Conservation (phyloP, 176 grass and related monocot species). For the Carex myosuroides region DNA sequence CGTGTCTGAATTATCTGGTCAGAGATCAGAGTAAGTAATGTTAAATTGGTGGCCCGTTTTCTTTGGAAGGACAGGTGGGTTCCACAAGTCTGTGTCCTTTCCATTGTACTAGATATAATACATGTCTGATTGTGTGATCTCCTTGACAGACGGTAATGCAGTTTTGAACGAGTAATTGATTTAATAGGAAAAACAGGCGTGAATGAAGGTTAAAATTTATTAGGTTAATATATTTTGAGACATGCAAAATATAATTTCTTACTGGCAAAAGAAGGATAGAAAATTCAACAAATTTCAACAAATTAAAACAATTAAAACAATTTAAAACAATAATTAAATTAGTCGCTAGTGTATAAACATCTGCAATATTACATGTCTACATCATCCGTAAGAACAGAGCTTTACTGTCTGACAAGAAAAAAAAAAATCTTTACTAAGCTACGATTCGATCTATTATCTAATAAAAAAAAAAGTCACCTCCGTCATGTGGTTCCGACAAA, state of each 20-base stretch:
- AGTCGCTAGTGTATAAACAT: neutral
- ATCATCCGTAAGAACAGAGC: neutral
- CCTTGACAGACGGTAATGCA: neutral
- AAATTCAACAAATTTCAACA: neutral
- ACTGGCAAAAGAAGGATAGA: neutral
- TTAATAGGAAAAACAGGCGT: neutral
- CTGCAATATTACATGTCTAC: neutral
- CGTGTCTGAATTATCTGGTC: constrained; percentile 12
- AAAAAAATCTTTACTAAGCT: neutral
- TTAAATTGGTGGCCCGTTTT: neutral
- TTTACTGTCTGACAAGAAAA: neutral
- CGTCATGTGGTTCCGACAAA: neutral
- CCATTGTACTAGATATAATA: neutral
- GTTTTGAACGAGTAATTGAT: neutral
- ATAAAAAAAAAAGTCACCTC: neutral
- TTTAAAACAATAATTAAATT: neutral
- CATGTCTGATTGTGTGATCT: neutral
- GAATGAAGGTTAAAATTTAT: neutral
- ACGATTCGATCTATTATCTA: neutral
- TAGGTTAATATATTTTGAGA: neutral
- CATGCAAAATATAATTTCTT: neutral
- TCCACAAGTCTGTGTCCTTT: neutral
- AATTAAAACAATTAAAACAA: neutral
- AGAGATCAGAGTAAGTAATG: neutral
- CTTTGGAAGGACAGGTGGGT: neutral